Evolutionary conservation across 192 early-diverging fungal genomes (phyloP).

Genomic region (Linnemannia zychae): DNA sequence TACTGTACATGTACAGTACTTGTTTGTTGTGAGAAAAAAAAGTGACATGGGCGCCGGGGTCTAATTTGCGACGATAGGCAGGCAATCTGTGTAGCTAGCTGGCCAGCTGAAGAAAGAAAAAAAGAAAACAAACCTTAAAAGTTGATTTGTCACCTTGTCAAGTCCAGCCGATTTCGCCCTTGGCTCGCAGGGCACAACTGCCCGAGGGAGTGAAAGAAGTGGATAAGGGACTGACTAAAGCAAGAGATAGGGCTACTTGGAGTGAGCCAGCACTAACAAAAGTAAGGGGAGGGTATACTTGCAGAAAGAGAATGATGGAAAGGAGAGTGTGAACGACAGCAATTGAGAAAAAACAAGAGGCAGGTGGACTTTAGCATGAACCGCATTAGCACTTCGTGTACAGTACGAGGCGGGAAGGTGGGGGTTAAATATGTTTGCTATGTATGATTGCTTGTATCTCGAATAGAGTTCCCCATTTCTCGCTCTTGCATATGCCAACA

Average conservation of each 20-base stretch:
- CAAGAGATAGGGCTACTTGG: neutral
- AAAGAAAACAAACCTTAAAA: neutral
- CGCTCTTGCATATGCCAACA: neutral
- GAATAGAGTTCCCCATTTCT: neutral
- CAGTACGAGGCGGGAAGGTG: neutral
- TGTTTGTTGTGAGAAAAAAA: neutral
- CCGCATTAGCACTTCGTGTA: neutral
- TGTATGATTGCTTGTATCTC: neutral
- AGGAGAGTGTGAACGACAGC: no score
- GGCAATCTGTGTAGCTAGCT: no score
- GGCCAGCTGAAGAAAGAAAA: neutral
- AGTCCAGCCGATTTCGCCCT: neutral
- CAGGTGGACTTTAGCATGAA: neutral
- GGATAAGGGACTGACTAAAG: neutral
- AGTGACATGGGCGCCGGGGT: neutral
- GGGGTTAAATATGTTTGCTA: neutral
- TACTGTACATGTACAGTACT: no score
- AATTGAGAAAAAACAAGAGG: no score
- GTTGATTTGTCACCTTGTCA: slow-evolving; percentile 3
- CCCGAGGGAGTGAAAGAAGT: neutral
- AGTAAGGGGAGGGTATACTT: no score
- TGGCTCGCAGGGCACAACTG: neutral
- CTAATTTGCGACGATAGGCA: neutral
- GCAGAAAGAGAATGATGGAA: no score
- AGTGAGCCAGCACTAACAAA: no score